phyloP scores from a whole-genome alignment of 331 rosid species.

The Prunus yedoensis region DNA sequence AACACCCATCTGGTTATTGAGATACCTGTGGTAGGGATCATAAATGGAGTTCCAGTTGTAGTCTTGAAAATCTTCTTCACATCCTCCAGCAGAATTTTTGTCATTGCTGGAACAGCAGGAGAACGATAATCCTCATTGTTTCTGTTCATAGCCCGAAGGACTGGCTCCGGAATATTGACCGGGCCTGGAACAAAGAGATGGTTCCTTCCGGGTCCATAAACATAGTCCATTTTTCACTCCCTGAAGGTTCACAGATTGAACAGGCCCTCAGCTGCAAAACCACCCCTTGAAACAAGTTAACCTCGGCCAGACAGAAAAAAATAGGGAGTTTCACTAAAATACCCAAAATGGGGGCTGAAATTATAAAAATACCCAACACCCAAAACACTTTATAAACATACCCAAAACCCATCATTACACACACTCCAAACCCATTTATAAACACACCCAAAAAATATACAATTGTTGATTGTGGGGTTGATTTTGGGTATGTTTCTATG shows the following conservation, averaged over 20 bases:
- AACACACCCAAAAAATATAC: too few species aligned
- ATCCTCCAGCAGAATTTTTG: slow-evolving; percentile 83
- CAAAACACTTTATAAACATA: too few species aligned
- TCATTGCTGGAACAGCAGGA: slow-evolving; percentile 93
- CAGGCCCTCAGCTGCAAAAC: slow-evolving; percentile 24
- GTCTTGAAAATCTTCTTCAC: slow-evolving; percentile 95
- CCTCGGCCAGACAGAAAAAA: not conserved
- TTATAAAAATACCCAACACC: too few species aligned
- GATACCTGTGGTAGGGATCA: slow-evolving; percentile 95
- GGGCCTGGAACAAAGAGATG: slow-evolving; percentile 99
- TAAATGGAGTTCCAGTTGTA: slow-evolving; percentile 82
- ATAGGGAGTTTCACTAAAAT: too few species aligned
- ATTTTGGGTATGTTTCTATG: too few species aligned
- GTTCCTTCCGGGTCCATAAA: slow-evolving; percentile 89
- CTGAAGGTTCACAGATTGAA: slow-evolving; percentile 33
- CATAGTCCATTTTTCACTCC: slow-evolving; percentile 67
- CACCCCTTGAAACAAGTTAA: not conserved
- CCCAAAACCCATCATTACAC: too few species aligned
- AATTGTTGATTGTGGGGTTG: too few species aligned
- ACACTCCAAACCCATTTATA: too few species aligned
- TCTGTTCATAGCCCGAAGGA: slow-evolving; percentile 88
- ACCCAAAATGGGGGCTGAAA: too few species aligned
- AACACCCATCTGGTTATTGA: not conserved
- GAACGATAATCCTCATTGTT: slow-evolving; percentile 99
- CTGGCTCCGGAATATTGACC: slow-evolving; percentile 90